Evolutionary conservation across 768 basidiomycete genomes (phyloP).

Genomic region (Suillus subaureus): DNA sequence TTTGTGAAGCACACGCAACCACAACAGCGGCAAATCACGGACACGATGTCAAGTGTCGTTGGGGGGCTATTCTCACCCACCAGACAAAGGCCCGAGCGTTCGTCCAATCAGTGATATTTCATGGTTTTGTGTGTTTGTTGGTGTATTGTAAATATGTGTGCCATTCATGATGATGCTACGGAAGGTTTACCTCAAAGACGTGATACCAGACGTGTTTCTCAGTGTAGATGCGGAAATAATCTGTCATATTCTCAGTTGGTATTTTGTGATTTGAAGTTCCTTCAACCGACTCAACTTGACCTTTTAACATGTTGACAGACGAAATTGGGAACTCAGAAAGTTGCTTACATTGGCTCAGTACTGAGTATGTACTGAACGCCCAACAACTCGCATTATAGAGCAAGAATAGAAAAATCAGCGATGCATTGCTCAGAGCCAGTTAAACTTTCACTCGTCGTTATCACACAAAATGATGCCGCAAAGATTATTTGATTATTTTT

Average conservation of each 20-base stretch:
- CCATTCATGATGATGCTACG: not conserved
- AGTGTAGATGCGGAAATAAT: not conserved
- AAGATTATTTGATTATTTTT: not conserved
- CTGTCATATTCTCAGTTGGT: not conserved
- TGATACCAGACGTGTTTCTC: not conserved
- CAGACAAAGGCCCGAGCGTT: constrained; percentile 29
- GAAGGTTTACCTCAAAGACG: not conserved
- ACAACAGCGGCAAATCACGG: constrained; percentile 72
- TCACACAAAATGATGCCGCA: not conserved
- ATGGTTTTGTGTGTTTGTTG: not conserved
- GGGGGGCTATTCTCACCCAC: constrained; percentile 68
- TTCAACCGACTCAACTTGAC: not conserved
- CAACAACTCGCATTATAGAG: not conserved
- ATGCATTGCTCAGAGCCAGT: not conserved
- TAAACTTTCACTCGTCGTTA: not conserved
- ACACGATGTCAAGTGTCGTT: constrained; percentile 79
- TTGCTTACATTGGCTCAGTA: not conserved
- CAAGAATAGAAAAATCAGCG: not conserved
- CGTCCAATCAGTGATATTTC: constrained; percentile 13
- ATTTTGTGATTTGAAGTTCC: not conserved
- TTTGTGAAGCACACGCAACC: constrained; percentile 83
- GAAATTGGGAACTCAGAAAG: not conserved
- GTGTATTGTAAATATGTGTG: not conserved
- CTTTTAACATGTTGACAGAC: not conserved
- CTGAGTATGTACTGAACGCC: not conserved